Evolutionary conservation across 768 basidiomycete genomes (phyloP), one percentile per base, ranked within the genome.

Genomic region (Phanerochaete sordida): DNA sequence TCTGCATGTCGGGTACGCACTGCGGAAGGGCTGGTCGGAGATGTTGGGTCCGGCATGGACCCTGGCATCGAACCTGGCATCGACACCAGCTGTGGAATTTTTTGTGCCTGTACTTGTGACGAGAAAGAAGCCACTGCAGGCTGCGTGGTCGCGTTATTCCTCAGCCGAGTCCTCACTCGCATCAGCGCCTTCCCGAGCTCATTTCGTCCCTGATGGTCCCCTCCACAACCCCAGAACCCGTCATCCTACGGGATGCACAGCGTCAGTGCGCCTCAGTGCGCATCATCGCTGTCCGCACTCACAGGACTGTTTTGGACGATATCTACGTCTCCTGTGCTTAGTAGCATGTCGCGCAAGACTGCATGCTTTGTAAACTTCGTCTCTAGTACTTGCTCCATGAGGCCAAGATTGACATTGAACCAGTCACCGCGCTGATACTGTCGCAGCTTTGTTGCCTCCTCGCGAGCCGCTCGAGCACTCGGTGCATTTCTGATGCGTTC

Each of bases 221-320:
- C 76, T 7, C 89, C 89, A 61, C 84, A 71, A 23, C 89, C 89
- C 88, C 89, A 91, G 72, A 90, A 90, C 37, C 86, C 77, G 70
- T 91, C 89, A 63, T 45, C 21, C 47, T 61, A 31, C 51, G 23
- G 5, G 11, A n/a, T 7, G n/a, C 9, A 7, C 33, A 35, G n/a
- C n/a, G n/a, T n/a, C n/a, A n/a, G n/a, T n/a, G n/a, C n/a, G n/a
- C n/a, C n/a, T n/a, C n/a, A n/a, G n/a, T n/a, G n/a, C n/a, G n/a
- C n/a, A n/a, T 12, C n/a, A 6, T 37, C 52, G 27, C 16, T 35
- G n/a, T n/a, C n/a, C 23, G 21, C 24, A 49, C 55, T 8, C n/a
- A 61, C 47, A 21, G 46, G 59, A 65, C 73, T 65, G 58, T 86
- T 88, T 80, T 91, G 90, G 4, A 91, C 70, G 31, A 92, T 79